Evolutionary conservation across 305 asterid genomes (phyloP), one percentile per base, ranked within the genome.

Genomic region (Plantago lanceolata): DNA sequence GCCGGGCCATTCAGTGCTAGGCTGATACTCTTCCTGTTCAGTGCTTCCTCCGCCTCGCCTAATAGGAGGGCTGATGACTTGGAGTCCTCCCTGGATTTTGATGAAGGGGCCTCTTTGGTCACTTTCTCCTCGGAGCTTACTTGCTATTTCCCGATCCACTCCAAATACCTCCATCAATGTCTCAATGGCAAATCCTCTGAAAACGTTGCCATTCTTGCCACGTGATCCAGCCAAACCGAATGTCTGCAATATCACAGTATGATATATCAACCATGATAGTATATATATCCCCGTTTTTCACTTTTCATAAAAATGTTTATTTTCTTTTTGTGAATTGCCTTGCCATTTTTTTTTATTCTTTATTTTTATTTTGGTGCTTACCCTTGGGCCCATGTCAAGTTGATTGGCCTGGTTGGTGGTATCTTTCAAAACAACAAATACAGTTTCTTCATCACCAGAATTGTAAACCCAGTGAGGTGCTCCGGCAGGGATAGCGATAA

Each of bases 391-490:
- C 35, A 21, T 70, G 55, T 82, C 95, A 50, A 82, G 95, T 40
- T 84, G 95, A 79, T 86, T 86, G 57, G 76, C 78, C 2, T 52
- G 57, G 76, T 84, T 81, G 35, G 67, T 7, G 59, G 75, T 73
- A 53, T 86, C 76, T 19, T 75, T 73, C 5, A 86, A 29, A 11
- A 71, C 79, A 14, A 84, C 79, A 14, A 84, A 3, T 24, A 84
- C 77, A 61, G 83, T 74, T 3, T 81, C 86, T 13, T 81, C 60
- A 2, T 82, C 75, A 18, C 82, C 93, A 19, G 76, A 68, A 48
- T 84, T 87, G 81, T 82, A 84, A 13, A 45, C 67, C 95, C 93
- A 87, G 66, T 82, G 88, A 67, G 86, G 82, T 6, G 80, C 72
- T 5, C 90, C 92, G 0, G 86, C 95, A 0, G 79, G 79, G 48